These are phyloP conservation scores for Paratinospora sagittata DNA, from an alignment of 164 flowering plant genomes.

Conservation along the genomic window DNA sequence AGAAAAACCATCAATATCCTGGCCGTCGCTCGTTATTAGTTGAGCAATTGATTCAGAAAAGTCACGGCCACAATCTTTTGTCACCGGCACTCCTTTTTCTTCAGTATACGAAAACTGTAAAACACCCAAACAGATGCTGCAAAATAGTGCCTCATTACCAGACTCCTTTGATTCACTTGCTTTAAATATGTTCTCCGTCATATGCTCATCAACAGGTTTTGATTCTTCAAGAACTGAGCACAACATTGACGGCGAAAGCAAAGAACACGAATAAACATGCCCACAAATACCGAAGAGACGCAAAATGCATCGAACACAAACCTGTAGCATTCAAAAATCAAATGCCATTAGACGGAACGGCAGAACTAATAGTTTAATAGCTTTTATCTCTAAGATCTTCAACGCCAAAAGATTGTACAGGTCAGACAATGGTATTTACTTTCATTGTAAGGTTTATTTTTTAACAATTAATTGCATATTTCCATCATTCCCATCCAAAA, in stretches of 20 bases:
- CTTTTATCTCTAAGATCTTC: too few species aligned
- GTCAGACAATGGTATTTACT: too few species aligned
- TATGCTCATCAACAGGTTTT: constrained; percentile 3
- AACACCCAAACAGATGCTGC: constrained; percentile 68
- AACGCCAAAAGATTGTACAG: too few species aligned
- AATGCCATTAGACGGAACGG: too few species aligned
- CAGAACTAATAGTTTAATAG: too few species aligned
- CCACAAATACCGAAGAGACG: constrained; percentile 45
- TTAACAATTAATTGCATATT: not conserved
- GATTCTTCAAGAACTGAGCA: constrained; percentile 23
- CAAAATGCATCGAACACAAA: constrained; percentile 58
- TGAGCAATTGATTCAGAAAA: constrained; percentile 40
- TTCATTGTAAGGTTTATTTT: too few species aligned
- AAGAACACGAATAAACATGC: constrained; percentile 21
- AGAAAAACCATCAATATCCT: constrained; percentile 50
- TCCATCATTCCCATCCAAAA: too few species aligned
- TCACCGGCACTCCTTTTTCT: constrained; percentile 27
- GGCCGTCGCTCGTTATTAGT: constrained; percentile 45
- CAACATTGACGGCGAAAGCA: constrained; percentile 25
- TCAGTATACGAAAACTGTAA: constrained; percentile 44
- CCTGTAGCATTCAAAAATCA: too few species aligned
- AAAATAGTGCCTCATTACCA: constrained; percentile 24
- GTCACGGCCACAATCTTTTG: constrained; percentile 27
- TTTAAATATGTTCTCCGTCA: constrained; percentile 4
- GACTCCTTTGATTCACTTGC: constrained; percentile 9